Base-by-base conservation (phyloP, 768 basidiomycete genomes). In the Dioszegia aurantiaca region DNA sequence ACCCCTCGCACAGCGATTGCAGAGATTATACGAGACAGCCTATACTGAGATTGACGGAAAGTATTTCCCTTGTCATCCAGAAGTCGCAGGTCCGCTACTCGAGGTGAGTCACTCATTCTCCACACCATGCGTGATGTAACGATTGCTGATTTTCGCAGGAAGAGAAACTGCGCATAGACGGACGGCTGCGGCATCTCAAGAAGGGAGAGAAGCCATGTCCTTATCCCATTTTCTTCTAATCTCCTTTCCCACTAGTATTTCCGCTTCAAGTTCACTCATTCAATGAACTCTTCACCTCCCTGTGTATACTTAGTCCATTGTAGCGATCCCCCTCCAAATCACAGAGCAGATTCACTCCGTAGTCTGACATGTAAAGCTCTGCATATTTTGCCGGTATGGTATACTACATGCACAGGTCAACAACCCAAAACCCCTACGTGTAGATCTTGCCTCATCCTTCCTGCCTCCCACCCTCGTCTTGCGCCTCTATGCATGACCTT, bases 1-100 rank as follows among this genome's bases (percentile, higher is more conserved):
- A 1, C 51, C 62, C 6, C 42, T 73, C 6, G 68, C 64, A 0
- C 49, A 44, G 26, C 52, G 56, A 9, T 47, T 73, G n/a, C 57
- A 70, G 30, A 44, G 60, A 16, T 52, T 73, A 12, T 73, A 73
- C 59, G 65, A 73, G 51, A 68, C 68, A 16, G 71, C 71, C n/a
- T 70, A 70, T 49, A 70, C 67, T 3, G 48, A 60, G 19, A 61
- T 73, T 31, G 62, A 66, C 26, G 71, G 68, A 24, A 52, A 60
- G 2, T 68, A 70, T 47, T 53, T 67, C 41, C 71, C 71, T 17
- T 73, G 69, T 62, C 71, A 73, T 58, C 71, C 71, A 6, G 64
- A 70, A 2, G 66, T 64, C 3, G 61, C 64, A 27, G 67, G 64
- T 8, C 68, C 71, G 30, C 14, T 73, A 28, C 66, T 69, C 3